These are phyloP conservation scores for Globisporangium recalcitrans DNA, from an alignment of 352 stramenopile genomes.

Conservation along the genomic window DNA sequence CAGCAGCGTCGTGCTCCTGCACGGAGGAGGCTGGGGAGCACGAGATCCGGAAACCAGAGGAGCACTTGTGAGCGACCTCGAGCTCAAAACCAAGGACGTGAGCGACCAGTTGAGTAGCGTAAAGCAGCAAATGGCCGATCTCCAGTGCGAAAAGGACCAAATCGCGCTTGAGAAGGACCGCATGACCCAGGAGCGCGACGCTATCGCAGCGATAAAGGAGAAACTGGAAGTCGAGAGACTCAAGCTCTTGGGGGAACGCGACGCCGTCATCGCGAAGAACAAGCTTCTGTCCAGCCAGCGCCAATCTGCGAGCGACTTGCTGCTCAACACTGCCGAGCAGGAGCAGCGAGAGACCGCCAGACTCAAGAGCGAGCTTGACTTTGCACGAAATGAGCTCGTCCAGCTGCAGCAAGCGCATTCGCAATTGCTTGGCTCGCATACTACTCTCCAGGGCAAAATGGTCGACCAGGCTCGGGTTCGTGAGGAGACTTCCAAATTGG, in stretches of 20 bases:
- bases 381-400: constrained; percentile 11
- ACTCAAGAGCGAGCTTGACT: constrained; percentile 5
- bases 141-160: constrained; percentile 9
- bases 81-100: constrained; percentile 28
- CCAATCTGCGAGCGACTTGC: not conserved
- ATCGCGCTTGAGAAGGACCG: not conserved
- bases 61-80: constrained; percentile 21
- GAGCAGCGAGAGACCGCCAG: constrained; percentile 5
- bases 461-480: constrained; percentile 20
- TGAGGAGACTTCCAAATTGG: constrained; percentile 20
- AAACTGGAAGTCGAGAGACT: constrained; percentile 5
- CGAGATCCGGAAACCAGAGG: not conserved
- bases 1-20: constrained; percentile 14
- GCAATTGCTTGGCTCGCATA: constrained; percentile 13
- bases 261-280: not conserved
- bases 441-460: constrained; percentile 23
- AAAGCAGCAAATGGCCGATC: constrained; percentile 13
- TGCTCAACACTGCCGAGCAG: not conserved
- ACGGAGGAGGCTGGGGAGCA: not conserved
- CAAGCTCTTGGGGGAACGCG: constrained; percentile 12
- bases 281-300: constrained; percentile 4
- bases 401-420: constrained; percentile 16
- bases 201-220: constrained; percentile 9
- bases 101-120: constrained; percentile 2
- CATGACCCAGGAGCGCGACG: constrained; percentile 23